Base-by-base conservation (phyloP, 2,329 filamentous ascomycete species). In the Trichophaea hybrida region DNA sequence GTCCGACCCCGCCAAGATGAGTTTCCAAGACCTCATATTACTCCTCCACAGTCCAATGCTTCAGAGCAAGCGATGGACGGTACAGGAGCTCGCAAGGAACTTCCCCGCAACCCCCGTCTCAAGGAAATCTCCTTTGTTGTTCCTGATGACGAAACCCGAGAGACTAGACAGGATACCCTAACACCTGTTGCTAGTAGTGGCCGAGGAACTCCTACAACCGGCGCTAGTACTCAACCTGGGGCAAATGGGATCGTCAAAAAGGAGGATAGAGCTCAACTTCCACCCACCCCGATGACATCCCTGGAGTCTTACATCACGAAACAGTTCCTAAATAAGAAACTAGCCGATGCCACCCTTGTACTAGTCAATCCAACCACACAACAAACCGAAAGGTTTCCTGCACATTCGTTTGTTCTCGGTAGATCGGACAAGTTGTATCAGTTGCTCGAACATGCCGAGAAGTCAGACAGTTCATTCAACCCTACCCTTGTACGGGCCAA, bases 361-460 rank as follows among this genome's bases (percentile, higher is more conserved):
- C 17, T 56, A 5, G 33, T 44, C 17, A 17, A 46, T n/a, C 38
- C 35, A 43, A 15, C 10, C 8, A 46, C 53, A 4, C n/a, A 34
- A 35, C 32, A 46, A 4, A 33, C 32, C 15, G 34, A 44, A 7
- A 44, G 54, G 37, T 61, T 63, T 40, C 57, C 33, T 13, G 56
- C 63, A 12, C 63, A 65, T 44, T 65, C 61, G 31, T 65, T 65
- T 43, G 58, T 65, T 34, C 34, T 65, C 6, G 54, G 59, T 13
- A 59, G 63, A 56, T 65, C 63, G 46, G 37, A 17, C 31, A 61
- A 65, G 54, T 17, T 65, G 17, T 58, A 49, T 35, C 24, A 40
- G 43, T 50, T 64, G 2, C 57, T 64, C 53, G 55, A 55, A 52
- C 32, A 33, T 31, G 24, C 33, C 17, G 49, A 56, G 35, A 46